phyloP scores from a whole-genome alignment of 23 red algal genomes.

The Gracilaria gracilis region DNA sequence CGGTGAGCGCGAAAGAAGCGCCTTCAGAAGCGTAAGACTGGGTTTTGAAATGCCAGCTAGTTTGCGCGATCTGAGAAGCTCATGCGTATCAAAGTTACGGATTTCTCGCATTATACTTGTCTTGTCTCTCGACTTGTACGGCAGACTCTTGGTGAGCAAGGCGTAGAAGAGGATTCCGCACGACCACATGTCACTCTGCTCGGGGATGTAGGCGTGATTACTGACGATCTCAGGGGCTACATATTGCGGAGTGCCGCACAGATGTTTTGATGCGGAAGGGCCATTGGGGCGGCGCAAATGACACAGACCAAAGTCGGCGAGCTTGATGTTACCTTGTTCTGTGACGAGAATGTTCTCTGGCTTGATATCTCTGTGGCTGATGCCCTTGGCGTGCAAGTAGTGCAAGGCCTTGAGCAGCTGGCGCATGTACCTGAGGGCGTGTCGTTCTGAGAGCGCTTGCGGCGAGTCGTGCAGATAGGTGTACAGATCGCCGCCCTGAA shows the following conservation, averaged over 20 bases:
- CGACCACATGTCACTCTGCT: conserved; percentile 89
- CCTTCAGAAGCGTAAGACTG: conserved; percentile 13
- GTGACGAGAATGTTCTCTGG: conserved; percentile 89
- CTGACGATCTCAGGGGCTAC: conserved; percentile 78
- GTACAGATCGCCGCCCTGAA: conserved; percentile 61
- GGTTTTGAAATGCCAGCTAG: conserved; percentile 11
- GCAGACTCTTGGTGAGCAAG: conserved; percentile 78
- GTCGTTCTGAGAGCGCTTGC: neutral
- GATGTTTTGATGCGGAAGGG: neutral
- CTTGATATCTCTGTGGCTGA: conserved; percentile 98
- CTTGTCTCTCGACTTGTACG: conserved; percentile 52
- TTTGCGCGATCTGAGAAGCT: conserved; percentile 14
- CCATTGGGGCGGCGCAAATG: conserved; percentile 52
- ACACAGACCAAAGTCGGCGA: conserved; percentile 95
- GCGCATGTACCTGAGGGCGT: conserved; percentile 58
- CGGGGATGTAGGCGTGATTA: conserved; percentile 48
- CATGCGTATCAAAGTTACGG: conserved; percentile 5
- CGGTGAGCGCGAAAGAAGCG: conserved; percentile 14
- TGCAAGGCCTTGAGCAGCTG: conserved; percentile 82
- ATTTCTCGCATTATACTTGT: conserved; percentile 7
- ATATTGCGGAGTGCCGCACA: conserved; percentile 86
- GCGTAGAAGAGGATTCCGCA: conserved; percentile 87
- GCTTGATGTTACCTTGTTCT: conserved; percentile 75
- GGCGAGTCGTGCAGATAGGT: conserved; percentile 5
- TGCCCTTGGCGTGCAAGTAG: conserved; percentile 80